Percentiles rank a stretch among this genome's conserved stretches.
Conservation (phyloP, 2,329 filamentous ascomycete species). For the Penicillium sp. region DNA sequence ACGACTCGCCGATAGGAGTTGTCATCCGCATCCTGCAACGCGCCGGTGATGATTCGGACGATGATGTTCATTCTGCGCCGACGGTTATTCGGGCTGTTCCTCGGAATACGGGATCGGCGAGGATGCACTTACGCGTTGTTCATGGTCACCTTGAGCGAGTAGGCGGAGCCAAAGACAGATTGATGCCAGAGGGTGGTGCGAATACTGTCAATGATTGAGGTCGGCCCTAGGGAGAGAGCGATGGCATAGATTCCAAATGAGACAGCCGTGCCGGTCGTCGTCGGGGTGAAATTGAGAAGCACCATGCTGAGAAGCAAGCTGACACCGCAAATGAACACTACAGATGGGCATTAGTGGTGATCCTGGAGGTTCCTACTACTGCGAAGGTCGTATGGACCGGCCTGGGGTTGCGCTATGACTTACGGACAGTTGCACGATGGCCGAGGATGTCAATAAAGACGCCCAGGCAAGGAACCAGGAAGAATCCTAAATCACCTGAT, state of each 20-base stretch:
- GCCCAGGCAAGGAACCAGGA: slow-evolving; percentile 52
- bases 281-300: slow-evolving; percentile 49
- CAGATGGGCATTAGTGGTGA: slow-evolving; percentile 18
- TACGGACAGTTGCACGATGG: slow-evolving; percentile 45
- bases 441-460: slow-evolving; percentile 53
- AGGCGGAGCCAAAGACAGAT: slow-evolving; percentile 55
- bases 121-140: slow-evolving; percentile 47
- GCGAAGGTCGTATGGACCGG: too few relatives aligned
- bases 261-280: slow-evolving; percentile 49
- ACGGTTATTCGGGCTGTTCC: not conserved
- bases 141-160: slow-evolving; percentile 55
- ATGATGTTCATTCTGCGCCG: slow-evolving; percentile 53
- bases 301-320: slow-evolving; percentile 51
- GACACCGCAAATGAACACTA: slow-evolving; percentile 40
- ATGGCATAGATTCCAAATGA: slow-evolving; percentile 57
- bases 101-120: not conserved
- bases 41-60: slow-evolving; percentile 52
- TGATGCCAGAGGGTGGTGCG: slow-evolving; percentile 56
- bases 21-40: slow-evolving; percentile 53
- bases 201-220: slow-evolving; percentile 55
- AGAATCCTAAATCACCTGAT: slow-evolving; percentile 39
- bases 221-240: slow-evolving; percentile 51
- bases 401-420: slow-evolving; percentile 11
- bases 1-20: slow-evolving; percentile 53
- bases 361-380: too few relatives aligned